Conservation (phyloP, 306 rosid species). For the Sicyos baderoa region DNA sequence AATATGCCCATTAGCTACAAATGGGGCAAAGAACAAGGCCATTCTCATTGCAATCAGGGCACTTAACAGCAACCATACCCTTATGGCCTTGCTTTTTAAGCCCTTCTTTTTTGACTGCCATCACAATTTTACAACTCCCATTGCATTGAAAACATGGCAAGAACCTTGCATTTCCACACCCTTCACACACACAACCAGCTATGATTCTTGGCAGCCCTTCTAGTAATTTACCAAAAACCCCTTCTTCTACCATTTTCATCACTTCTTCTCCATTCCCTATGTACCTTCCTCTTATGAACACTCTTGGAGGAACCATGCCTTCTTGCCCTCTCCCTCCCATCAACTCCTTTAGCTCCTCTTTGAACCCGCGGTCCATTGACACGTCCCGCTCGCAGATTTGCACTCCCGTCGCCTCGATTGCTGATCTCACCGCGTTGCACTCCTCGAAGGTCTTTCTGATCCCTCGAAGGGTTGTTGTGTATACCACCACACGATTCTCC, state of each 20-base stretch:
- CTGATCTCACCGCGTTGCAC: slow-evolving; percentile 59
- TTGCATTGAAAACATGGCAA: slow-evolving; percentile 68
- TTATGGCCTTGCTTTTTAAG: slow-evolving; percentile 29
- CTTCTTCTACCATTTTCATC: slow-evolving; percentile 55
- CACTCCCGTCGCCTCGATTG: slow-evolving; percentile 47
- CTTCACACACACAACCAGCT: slow-evolving; percentile 58
- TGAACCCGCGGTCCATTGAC: slow-evolving; percentile 71
- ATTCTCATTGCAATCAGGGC: slow-evolving; percentile 74
- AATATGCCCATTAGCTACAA: slow-evolving; percentile 38
- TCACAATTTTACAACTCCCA: slow-evolving; percentile 66
- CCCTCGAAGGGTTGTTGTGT: slow-evolving; percentile 76
- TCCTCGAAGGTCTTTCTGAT: slow-evolving; percentile 69
- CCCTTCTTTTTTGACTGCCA: slow-evolving; percentile 27
- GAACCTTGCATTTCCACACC: slow-evolving; percentile 75
- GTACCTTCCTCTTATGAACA: slow-evolving; percentile 62
- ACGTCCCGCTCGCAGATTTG: slow-evolving; percentile 70
- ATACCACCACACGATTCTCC: slow-evolving; percentile 65
- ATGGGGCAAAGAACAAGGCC: slow-evolving; percentile 77
- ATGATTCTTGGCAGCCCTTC: slow-evolving; percentile 52
- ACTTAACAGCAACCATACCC: slow-evolving; percentile 37
- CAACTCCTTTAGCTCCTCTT: slow-evolving; percentile 45
- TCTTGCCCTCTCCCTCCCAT: slow-evolving; percentile 37
- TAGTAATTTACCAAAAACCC: slow-evolving; percentile 44
- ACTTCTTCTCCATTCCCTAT: slow-evolving; percentile 67
- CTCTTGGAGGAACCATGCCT: slow-evolving; percentile 47